Percentiles rank a stretch among this genome's conserved stretches.
Conservation (phyloP, 75 land plant genomes). For the Cunninghamia lanceolata region DNA sequence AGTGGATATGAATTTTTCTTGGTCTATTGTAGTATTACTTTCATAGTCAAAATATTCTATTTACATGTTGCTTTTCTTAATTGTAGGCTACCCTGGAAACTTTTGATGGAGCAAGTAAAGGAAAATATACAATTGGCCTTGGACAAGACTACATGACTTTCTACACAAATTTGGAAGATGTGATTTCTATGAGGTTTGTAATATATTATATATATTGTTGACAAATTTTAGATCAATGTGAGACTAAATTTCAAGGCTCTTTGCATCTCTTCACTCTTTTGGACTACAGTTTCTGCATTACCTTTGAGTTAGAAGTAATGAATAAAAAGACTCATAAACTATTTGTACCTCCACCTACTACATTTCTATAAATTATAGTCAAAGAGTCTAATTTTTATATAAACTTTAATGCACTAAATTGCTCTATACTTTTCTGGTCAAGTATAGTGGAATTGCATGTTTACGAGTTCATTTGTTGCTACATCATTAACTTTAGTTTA, state of each 20-base stretch:
- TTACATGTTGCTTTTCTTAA: not conserved
- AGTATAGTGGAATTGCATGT: too few species aligned
- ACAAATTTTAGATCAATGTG: not conserved
- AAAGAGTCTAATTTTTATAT: too few species aligned
- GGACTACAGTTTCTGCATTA: too few species aligned
- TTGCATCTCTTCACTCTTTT: too few species aligned
- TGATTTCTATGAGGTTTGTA: conserved; percentile 94
- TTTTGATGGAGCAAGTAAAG: conserved; percentile 87
- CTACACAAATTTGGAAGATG: conserved; percentile 92
- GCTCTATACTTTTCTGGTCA: too few species aligned
- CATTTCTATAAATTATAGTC: too few species aligned
- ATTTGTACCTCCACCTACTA: not conserved
- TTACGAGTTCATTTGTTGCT: not conserved
- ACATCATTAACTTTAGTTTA: not conserved
- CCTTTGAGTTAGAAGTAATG: too few species aligned
- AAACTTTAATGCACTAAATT: too few species aligned
- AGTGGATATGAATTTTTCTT: not conserved
- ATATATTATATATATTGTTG: too few species aligned
- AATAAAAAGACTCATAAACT: not conserved
- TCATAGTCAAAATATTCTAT: not conserved
- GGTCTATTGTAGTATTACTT: not conserved
- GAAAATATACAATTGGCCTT: conserved; percentile 95
- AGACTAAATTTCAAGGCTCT: not conserved
- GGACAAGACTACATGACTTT: conserved; percentile 96
- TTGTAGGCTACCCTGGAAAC: conserved; percentile 78